A percentile compares a stretch with the other conserved stretches of the same genome.
phyloP scores from a whole-genome alignment of 371 early-diverging fungal species.

The Dichotomocladium elegans region DNA sequence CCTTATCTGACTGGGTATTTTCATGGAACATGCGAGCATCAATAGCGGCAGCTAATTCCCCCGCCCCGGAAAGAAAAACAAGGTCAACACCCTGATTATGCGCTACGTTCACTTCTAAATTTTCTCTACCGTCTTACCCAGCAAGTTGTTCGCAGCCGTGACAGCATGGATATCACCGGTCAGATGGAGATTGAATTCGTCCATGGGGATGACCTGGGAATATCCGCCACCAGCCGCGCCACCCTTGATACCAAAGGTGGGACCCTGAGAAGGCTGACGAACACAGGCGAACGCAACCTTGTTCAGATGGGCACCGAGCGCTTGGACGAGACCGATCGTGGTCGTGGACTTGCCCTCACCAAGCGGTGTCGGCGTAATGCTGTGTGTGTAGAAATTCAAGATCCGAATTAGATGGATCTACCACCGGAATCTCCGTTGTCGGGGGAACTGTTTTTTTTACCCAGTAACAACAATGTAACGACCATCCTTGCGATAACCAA shows the following conservation, averaged over 20 bases:
- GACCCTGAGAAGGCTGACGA: slow-evolving; percentile 96
- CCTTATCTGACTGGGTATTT: slow-evolving; percentile 78
- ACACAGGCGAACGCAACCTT: slow-evolving; percentile 92
- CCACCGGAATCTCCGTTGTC: too few relatives aligned
- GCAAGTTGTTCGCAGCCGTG: slow-evolving; percentile 93
- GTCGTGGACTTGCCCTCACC: slow-evolving; percentile 98
- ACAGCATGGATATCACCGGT: slow-evolving; percentile 98
- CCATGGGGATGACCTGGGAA: slow-evolving; percentile 98
- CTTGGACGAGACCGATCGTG: slow-evolving; percentile 91
- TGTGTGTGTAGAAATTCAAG: slow-evolving; percentile 7
- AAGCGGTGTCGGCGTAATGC: slow-evolving; percentile 95
- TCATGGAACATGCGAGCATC: slow-evolving; percentile 98
- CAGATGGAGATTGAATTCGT: slow-evolving; percentile 96
- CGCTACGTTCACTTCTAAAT: not conserved
- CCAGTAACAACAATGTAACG: slow-evolving; percentile 96
- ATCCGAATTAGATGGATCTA: too few relatives aligned
- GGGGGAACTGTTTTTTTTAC: too few relatives aligned
- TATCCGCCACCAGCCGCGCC: slow-evolving; percentile 98
- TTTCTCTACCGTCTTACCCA: too few relatives aligned
- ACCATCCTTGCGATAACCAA: slow-evolving; percentile 76
- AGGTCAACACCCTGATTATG: too few relatives aligned
- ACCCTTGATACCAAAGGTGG: slow-evolving; percentile 98
- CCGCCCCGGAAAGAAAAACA: not conserved
- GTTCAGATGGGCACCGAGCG: slow-evolving; percentile 88
- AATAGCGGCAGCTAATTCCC: slow-evolving; percentile 82